Base-by-base conservation (phyloP, 2,329 filamentous ascomycete genomes). In the Aureobasidium lini region DNA sequence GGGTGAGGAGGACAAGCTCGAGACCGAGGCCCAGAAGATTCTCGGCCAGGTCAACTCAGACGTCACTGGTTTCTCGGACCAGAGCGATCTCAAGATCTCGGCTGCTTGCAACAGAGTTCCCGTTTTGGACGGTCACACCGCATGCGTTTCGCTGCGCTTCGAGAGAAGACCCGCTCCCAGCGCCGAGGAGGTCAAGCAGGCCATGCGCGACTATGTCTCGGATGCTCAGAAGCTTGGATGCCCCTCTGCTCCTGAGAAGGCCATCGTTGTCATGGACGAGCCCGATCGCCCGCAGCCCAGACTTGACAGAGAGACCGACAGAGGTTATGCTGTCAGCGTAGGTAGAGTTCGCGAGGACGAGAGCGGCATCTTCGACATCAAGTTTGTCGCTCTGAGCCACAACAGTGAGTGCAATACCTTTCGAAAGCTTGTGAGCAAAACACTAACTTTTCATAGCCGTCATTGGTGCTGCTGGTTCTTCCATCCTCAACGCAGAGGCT, bases 1-100 rank as follows among this genome's bases (percentile, higher is more conserved):
- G 1, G 92, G 92, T 61, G 94, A 97, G 76, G 94, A 97, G 74
- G 92, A 96, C 74, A 97, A 97, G 79, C 84, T 97, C 32, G 90
- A 96, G 79, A 89, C 88, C 3, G 94, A 97, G 75, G 92, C 94
- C 2, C 88, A 89, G 68, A 97, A 97, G 83, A 97, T 97, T 67
- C 81, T 97, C 2, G 93, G 94, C 56, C 73, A 73, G 36, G 77
- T 96, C 67, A 90, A 90, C 68, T 74, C 76, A 42, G 85, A 88
- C 16, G 79, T 82, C 16, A 91, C 88, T 6, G 87, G 84, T 11
- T 91, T 96, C 66, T 77, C 85, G 56, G 86, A 94, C 71, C 90
- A 95, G 74, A 75, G 79, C 13, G 78, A 80, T 47, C 83, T 97
- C 61, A 84, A 84, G 64, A 86, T 97, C 59, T 90, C 87, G 4